A percentile compares a stretch with the other conserved stretches of the same genome.
Evolutionary conservation across 2,329 filamentous ascomycete genomes (phyloP).

Genomic region (Coniochaeta hoffmannii): DNA sequence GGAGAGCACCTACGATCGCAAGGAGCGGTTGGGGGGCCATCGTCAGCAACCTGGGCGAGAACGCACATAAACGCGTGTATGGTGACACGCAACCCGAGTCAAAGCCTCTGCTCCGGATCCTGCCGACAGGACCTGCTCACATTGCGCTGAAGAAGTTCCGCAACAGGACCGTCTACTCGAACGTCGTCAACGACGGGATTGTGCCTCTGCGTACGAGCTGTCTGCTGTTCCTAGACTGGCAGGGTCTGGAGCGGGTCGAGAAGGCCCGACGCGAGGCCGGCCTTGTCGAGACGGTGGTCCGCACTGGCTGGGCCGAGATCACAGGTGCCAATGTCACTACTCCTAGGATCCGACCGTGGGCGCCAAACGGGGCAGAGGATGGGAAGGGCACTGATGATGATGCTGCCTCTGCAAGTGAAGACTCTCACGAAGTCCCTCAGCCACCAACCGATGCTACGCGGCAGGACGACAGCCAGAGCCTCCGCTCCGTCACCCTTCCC

Average conservation of each 20-base stretch:
- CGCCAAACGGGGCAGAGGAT: conserved; percentile 24
- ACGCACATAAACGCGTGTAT: conserved; percentile 50
- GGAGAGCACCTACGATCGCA: conserved; percentile 80
- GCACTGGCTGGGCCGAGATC: conserved; percentile 91
- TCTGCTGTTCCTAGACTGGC: conserved; percentile 94
- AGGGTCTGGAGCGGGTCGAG: conserved; percentile 84
- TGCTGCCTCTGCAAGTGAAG: conserved; percentile 21
- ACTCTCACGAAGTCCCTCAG: conserved; percentile 59
- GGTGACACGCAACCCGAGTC: conserved; percentile 65
- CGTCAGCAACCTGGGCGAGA: conserved; percentile 72
- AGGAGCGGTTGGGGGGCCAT: conserved; percentile 84
- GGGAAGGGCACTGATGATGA: conserved; percentile 6
- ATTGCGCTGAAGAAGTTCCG: conserved; percentile 79
- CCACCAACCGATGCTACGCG: conserved; percentile 57
- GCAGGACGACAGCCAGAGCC: conserved; percentile 57
- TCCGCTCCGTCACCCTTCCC: conserved; percentile 36
- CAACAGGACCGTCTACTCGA: conserved; percentile 89
- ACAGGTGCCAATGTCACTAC: conserved; percentile 59
- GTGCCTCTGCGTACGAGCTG: conserved; percentile 93
- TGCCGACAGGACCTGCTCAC: conserved; percentile 88
- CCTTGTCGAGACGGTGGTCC: conserved; percentile 83
- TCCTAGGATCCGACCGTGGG: conserved; percentile 36
- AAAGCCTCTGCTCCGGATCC: conserved; percentile 80
- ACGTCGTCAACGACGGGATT: conserved; percentile 96
- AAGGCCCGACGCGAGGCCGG: conserved; percentile 91